Conservation (phyloP, 129 eudicot genomes). For the Saposhnikovia divaricata region DNA sequence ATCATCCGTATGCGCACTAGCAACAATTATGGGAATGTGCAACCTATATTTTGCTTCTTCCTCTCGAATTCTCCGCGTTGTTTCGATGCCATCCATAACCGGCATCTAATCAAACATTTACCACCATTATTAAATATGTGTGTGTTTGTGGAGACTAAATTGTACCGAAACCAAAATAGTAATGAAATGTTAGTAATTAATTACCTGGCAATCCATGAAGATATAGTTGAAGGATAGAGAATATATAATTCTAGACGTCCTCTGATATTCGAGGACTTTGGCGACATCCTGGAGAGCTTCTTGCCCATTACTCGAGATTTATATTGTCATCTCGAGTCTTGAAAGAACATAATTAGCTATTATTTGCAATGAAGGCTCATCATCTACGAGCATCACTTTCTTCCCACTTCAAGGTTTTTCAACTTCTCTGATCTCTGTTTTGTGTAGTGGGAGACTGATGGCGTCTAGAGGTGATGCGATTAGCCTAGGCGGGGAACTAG, state of each 20-base stretch:
- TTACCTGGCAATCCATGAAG: slow-evolving; percentile 63
- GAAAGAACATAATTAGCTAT: slow-evolving; percentile 20
- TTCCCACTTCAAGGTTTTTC: slow-evolving; percentile 25
- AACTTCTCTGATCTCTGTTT: slow-evolving; percentile 12
- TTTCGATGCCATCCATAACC: slow-evolving; percentile 37
- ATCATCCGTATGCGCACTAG: slow-evolving; percentile 35
- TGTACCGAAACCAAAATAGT: too few relatives aligned
- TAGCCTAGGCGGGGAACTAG: not conserved
- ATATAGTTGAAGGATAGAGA: slow-evolving; percentile 41
- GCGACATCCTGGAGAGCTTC: slow-evolving; percentile 31
- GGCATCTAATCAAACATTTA: slow-evolving; percentile 25
- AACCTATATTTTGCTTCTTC: slow-evolving; percentile 34
- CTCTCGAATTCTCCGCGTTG: slow-evolving; percentile 35
- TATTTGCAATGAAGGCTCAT: too few relatives aligned
- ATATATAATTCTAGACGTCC: slow-evolving; percentile 13
- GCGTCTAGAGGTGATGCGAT: not conserved
- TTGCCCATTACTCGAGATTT: slow-evolving; percentile 34
- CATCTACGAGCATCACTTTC: not conserved
- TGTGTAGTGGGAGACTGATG: not conserved
- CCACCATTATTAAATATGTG: not conserved
- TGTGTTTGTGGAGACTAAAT: not conserved
- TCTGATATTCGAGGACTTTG: slow-evolving; percentile 28
- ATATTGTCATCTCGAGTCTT: not conserved
- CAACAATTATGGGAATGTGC: slow-evolving; percentile 41
- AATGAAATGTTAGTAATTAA: not conserved